Base-by-base conservation (phyloP, 768 basidiomycete species). In the Amanita phalloides region DNA sequence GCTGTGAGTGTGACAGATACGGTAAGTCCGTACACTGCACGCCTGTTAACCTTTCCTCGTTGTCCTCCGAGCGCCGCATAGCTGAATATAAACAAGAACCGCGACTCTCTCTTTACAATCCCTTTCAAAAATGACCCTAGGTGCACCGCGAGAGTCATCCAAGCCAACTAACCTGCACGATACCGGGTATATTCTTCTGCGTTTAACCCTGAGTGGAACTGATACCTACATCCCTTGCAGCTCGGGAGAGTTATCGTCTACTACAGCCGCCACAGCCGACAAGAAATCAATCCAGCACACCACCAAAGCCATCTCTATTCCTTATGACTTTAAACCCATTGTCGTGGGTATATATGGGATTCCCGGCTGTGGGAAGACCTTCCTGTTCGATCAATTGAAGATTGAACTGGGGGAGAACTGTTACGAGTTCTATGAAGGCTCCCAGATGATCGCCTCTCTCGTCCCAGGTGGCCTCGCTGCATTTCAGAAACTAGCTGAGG, bases 341-440 rank as follows among this genome's bases (percentile, higher is more conserved):
- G 55, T 61, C 46, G 47, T 61, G 26, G 60, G 60, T 43, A 43
- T 61, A 23, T 61, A 61, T 36, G 60, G 58, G 20, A 36, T 58
- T 42, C 51, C 60, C 38, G 60, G 60, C 36, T 61, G 51, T 41
- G 60, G 60, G 3, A 61, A 61, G 45, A 58, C 49, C 17, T 42
- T 51, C 35, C 48, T 58, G 20, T 52, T 61, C 30, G 20, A 55
- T 10, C 49, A 57, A 20, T 49, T 61, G 36, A 52, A 55, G 50
- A 38, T 36, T 17, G 51, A 53, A 37, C 57, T 59, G 9, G 55
- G 50, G 13, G 53, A 60, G 41, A 20, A 54, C 3, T 38, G 51
- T 33, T 58, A 56, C 38, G 37, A 47, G 23, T 58, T 56, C 45
- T 58, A 50, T 48, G 60, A 61, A 53, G 57, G 60, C 44, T 58